Conservation (phyloP, 768 basidiomycete genomes). For the Leucocoprinus leucothites region DNA sequence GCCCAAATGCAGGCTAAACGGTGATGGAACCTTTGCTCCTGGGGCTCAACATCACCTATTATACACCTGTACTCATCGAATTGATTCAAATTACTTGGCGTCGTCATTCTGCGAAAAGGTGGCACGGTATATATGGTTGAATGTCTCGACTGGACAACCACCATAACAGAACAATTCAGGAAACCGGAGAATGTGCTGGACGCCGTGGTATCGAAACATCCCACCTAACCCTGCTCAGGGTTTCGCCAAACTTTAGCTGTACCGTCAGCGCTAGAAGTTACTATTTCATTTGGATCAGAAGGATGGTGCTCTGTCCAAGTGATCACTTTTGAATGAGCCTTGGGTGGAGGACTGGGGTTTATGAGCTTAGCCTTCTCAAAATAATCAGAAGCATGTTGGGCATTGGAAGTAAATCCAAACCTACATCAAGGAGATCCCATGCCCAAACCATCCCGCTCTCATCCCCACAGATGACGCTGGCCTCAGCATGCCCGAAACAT, state of each 20-base stretch:
- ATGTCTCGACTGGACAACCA: too few species aligned
- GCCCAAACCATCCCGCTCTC: conserved; percentile 87
- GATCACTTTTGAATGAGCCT: conserved; percentile 79
- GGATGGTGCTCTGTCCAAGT: conserved; percentile 94
- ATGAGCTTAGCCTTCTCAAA: conserved; percentile 61
- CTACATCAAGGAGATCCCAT: conserved; percentile 91
- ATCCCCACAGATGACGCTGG: conserved; percentile 81
- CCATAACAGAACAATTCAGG: too few species aligned
- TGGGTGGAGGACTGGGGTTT: conserved; percentile 70
- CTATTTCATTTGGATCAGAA: conserved; percentile 73
- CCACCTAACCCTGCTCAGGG: conserved; percentile 22
- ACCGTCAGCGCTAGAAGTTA: conserved; percentile 90
- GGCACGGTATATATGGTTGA: too few species aligned
- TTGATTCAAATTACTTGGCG: conserved; percentile 6
- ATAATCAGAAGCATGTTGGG: conserved; percentile 5
- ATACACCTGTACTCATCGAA: neutral
- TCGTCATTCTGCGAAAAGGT: too few species aligned
- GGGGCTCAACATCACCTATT: neutral
- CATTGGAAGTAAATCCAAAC: conserved; percentile 12
- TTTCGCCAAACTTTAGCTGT: conserved; percentile 86
- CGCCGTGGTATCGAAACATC: neutral
- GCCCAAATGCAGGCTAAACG: conserved; percentile 44
- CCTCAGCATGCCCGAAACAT: conserved; percentile 83
- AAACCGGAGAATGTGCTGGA: too few species aligned
- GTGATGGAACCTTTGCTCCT: conserved; percentile 16